Evolutionary conservation across 2,329 filamentous ascomycete genomes (phyloP).

Genomic region (Ophiostoma quercus): DNA sequence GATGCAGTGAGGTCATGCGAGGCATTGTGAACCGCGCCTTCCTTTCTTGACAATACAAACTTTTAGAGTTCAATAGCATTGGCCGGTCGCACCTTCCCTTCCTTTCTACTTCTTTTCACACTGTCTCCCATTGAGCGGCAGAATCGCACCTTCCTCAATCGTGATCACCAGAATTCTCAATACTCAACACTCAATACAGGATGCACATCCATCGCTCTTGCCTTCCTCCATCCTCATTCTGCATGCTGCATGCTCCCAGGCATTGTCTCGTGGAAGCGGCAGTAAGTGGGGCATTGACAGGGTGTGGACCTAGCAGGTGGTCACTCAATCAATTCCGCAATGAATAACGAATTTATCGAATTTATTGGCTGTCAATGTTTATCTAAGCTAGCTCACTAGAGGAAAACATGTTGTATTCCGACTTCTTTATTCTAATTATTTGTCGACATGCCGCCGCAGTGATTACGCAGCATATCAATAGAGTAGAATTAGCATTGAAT

Average conservation of each 20-base stretch:
- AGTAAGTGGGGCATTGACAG: neutral
- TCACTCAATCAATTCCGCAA: neutral
- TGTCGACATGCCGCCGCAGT: conserved; percentile 10
- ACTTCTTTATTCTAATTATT: neutral
- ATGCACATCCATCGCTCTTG: neutral
- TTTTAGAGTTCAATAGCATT: neutral
- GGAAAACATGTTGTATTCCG: neutral
- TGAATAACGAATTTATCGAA: neutral
- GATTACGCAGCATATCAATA: conserved; percentile 14
- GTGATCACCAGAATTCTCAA: neutral
- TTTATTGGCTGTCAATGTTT: neutral
- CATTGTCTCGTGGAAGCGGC: conserved; percentile 2
- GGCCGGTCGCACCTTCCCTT: neutral
- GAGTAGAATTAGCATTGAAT: conserved; percentile 9
- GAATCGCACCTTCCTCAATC: neutral
- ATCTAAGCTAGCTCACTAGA: neutral
- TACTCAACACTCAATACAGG: neutral
- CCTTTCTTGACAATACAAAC: neutral
- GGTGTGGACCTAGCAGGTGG: neutral
- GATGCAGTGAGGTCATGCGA: neutral
- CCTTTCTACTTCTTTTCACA: neutral
- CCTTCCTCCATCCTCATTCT: neutral
- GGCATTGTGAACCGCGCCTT: neutral
- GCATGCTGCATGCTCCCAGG: neutral
- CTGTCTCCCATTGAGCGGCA: neutral